Evolutionary conservation across 1,139 yeast genomes (phyloP), one percentile per base, ranked within the genome.

Genomic region (Pichia sp.): DNA sequence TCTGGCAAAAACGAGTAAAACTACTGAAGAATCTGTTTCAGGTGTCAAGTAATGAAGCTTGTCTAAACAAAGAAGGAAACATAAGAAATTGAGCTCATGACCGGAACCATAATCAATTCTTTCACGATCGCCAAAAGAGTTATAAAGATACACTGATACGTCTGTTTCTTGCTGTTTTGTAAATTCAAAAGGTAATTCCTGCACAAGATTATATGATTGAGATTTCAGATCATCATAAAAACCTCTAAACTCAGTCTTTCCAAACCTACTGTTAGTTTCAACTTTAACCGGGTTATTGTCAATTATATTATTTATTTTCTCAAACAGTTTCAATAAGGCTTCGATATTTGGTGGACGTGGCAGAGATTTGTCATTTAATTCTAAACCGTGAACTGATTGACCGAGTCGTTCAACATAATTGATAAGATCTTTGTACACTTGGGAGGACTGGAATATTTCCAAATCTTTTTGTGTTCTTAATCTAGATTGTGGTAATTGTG

Each of bases 101-200:
- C 98, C 98, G 4, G 96, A 84, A 0, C 99, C 99, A 59, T 88
- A 91, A 61, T 91, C 99, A 23, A 91, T 85, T 56, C 99, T 70
- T 2, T 76, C 74, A 43, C 85, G 67, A 56, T 86, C 79, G 0
- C 98, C 98, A 79, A 89, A 89, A 1, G 93, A 52, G 34, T 57
- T 47, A 4, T 43, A 28, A 4, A 59, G 30, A 39, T 60, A 60
- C 2, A 41, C 39, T 7, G 46, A 24, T 4, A 59, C 17, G 35
- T 59, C 62, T 12, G 40, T 19, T 1, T 36, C 21, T 45, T 51
- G 36, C 45, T 56, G 40, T 31, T 39, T 10, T 5, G 41, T 38
- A 8, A 39, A 42, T 17, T 31, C 17, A n/a, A 43, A 28, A 14
- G 42, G 41, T 17, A 49, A 31, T 19, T 43, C 24, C 15, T 38